Conservation (phyloP, 177 flowering plant species). For the Telopea speciosissima region DNA sequence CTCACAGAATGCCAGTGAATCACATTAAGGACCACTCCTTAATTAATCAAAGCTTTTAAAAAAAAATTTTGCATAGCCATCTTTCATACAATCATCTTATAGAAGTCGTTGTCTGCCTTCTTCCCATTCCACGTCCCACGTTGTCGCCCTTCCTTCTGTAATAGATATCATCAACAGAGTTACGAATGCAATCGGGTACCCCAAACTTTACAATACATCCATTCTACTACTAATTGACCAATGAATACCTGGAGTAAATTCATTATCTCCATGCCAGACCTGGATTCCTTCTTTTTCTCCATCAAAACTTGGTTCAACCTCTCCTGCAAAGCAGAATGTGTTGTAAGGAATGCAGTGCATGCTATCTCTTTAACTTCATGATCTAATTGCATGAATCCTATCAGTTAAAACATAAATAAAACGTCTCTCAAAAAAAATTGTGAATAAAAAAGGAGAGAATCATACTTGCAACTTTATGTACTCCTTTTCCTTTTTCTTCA, state of each 20-base stretch:
- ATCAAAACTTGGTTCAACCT: conserved; percentile 88
- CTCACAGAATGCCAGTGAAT: neutral
- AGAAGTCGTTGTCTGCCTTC: conserved; percentile 89
- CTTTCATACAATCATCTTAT: conserved; percentile 80
- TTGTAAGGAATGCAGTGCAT: too few species aligned
- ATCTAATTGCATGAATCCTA: neutral
- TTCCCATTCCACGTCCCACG: conserved; percentile 99
- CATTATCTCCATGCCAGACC: conserved; percentile 99
- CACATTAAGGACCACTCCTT: neutral
- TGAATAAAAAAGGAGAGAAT: neutral
- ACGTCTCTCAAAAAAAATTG: neutral
- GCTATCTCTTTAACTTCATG: neutral
- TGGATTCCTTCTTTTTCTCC: conserved; percentile 99
- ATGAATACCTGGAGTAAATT: conserved; percentile 80
- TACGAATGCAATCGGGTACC: neutral
- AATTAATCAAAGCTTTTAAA: neutral
- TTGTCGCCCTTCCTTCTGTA: conserved; percentile 97
- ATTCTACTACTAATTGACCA: neutral
- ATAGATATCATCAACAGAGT: conserved; percentile 5
- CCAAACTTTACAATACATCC: neutral
- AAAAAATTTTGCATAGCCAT: neutral
- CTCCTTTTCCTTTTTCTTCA: conserved; percentile 98
- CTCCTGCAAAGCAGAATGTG: conserved; percentile 48
- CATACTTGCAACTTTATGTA: conserved; percentile 88
- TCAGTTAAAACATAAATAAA: neutral